These are phyloP conservation scores for Amanita jacksonii DNA, from an alignment of 768 basidiomycete species.

Conservation along the genomic window DNA sequence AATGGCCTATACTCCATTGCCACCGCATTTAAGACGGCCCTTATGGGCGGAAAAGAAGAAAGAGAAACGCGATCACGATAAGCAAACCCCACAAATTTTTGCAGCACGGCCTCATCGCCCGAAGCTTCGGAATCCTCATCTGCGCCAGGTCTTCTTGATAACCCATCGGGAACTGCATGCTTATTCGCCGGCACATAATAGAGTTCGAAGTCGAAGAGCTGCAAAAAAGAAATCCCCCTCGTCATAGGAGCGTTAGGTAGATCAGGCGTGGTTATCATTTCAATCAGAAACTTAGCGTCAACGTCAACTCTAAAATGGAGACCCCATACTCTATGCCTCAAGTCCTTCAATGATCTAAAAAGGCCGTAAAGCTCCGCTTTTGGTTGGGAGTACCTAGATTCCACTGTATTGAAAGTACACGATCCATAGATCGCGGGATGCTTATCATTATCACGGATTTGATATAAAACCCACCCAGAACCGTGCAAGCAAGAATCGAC, in stretches of 20 bases:
- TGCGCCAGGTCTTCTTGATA: constrained; percentile 18
- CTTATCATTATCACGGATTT: constrained; percentile 15
- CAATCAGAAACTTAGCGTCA: constrained; percentile 25
- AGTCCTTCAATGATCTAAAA: constrained; percentile 20
- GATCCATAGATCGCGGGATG: constrained; percentile 22
- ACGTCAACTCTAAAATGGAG: constrained; percentile 23
- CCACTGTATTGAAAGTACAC: constrained; percentile 22
- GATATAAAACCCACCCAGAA: constrained; percentile 26
- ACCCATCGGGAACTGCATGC: constrained; percentile 23
- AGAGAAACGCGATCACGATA: no score
- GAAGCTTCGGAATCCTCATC: constrained; percentile 12
- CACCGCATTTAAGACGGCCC: no score
- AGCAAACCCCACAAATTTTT: constrained; percentile 4
- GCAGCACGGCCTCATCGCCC: constrained; percentile 21
- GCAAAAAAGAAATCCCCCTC: constrained; percentile 27
- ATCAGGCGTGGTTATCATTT: constrained; percentile 28
- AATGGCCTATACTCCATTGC: no score
- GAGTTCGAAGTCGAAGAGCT: constrained; percentile 26
- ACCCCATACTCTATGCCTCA: constrained; percentile 22
- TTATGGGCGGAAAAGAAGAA: no score
- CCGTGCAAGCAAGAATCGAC: constrained; percentile 25
- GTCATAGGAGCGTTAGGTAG: constrained; percentile 26
- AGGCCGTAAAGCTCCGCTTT: constrained; percentile 30
- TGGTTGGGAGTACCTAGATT: constrained; percentile 25
- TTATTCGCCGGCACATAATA: constrained; percentile 23